Conservation (phyloP, 352 stramenopile genomes). For the Globisporangium splendens region DNA sequence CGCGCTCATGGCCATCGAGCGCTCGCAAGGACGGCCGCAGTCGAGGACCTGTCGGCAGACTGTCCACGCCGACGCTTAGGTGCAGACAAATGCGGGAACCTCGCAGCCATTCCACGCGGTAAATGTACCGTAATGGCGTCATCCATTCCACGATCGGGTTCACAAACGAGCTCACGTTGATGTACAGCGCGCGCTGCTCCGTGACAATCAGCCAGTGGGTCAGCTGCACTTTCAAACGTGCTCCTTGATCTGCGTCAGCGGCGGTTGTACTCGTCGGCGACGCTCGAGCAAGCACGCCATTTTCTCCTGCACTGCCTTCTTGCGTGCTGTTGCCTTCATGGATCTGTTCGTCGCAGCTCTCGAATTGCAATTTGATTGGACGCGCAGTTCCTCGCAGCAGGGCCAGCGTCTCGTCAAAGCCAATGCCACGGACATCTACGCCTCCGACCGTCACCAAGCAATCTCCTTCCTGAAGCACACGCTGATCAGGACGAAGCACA, state of each 20-base stretch:
- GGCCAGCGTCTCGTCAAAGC: conserved; percentile 81
- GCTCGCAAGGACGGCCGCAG: conserved; percentile 64
- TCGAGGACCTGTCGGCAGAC: conserved; percentile 73
- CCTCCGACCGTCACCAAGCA: conserved; percentile 69
- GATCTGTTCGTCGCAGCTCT: conserved; percentile 72
- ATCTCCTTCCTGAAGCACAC: conserved; percentile 77
- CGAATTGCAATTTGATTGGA: conserved; percentile 76
- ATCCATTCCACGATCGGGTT: conserved; percentile 86
- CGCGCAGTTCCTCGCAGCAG: conserved; percentile 70
- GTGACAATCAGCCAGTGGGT: conserved; percentile 87
- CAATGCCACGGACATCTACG: conserved; percentile 79
- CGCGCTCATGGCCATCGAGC: conserved; percentile 69
- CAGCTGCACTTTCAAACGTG: conserved; percentile 66
- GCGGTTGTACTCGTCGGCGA: conserved; percentile 7
- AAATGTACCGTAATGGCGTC: conserved; percentile 85
- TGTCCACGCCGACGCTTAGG: conserved; percentile 83
- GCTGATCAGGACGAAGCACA: conserved; percentile 41
- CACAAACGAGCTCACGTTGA: conserved; percentile 74
- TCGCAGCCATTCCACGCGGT: conserved; percentile 74
- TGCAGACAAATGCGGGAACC: conserved; percentile 64
- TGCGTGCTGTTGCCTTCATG: conserved; percentile 19
- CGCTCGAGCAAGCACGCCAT: not conserved
- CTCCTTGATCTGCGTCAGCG: conserved; percentile 22
- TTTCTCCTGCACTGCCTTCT: conserved; percentile 3
- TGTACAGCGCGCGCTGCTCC: conserved; percentile 81